Conservation (phyloP, 2,329 filamentous ascomycete genomes). For the Hymenoscyphus fraxineus region DNA sequence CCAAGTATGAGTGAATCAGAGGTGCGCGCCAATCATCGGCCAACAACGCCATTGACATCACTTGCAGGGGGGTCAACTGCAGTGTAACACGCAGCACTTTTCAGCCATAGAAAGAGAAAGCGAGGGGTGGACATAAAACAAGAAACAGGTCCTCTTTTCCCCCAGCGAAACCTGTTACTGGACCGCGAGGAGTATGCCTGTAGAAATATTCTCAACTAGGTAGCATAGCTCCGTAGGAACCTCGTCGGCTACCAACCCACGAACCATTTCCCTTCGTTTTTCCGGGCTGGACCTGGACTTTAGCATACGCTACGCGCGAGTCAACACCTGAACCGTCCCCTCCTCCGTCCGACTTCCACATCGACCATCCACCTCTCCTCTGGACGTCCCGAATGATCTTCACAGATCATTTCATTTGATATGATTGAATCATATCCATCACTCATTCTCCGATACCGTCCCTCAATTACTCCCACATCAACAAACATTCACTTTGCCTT, state of each 20-base stretch:
- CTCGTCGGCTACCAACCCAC: background rate
- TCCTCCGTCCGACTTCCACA: too few species aligned
- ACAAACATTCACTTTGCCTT: conserved; percentile 2
- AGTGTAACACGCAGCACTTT: background rate
- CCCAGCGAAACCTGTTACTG: conserved; percentile 1
- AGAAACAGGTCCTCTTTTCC: background rate
- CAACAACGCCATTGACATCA: background rate
- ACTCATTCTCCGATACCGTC: background rate
- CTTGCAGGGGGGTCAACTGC: background rate
- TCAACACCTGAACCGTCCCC: too few species aligned
- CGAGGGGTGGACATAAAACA: background rate
- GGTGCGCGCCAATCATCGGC: background rate
- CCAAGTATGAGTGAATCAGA: background rate
- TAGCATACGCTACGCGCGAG: background rate
- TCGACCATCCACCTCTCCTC: background rate
- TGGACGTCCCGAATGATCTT: background rate
- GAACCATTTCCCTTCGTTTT: background rate
- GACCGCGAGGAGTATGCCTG: background rate
- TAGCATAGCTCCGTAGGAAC: background rate
- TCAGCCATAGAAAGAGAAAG: background rate
- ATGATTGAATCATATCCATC: conserved; percentile 2
- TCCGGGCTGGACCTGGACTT: background rate
- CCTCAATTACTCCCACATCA: background rate
- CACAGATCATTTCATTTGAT: background rate
- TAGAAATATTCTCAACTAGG: background rate